Percentiles rank a stretch among this genome's conserved stretches.
Evolutionary conservation across 164 flowering plant species (phyloP).

Genomic region (Annona squamosa): DNA sequence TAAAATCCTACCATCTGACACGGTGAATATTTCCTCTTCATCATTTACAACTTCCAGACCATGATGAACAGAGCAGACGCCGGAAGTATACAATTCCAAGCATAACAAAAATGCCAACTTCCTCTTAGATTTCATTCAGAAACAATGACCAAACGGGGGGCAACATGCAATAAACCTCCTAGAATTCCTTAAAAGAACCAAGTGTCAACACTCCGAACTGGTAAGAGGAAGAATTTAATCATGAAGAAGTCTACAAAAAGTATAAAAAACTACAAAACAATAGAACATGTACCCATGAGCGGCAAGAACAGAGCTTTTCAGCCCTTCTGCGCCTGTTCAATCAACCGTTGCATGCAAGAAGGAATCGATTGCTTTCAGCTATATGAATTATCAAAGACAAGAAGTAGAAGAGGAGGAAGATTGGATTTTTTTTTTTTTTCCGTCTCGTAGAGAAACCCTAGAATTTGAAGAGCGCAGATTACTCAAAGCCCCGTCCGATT

Average conservation of each 20-base stretch:
- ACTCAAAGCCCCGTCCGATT: not conserved
- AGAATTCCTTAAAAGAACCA: no score
- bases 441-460: slow-evolving; percentile 2
- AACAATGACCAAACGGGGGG: no score
- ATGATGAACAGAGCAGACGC: no score
- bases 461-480: not conserved
- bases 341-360: not conserved
- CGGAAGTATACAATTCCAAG: no score
- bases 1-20: no score
- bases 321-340: not conserved
- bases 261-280: not conserved
- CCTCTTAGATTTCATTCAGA: not conserved
- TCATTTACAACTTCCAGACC: no score
- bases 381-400: not conserved
- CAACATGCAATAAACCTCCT: no score
- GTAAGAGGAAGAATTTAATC: not conserved
- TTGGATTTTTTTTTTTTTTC: not conserved
- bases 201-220: no score
- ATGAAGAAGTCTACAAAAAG: not conserved
- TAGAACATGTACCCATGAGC: not conserved
- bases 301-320: not conserved
- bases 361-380: not conserved
- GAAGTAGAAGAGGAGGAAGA: not conserved
- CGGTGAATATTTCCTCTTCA: no score
- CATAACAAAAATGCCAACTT: not conserved